Evolutionary conservation across 768 basidiomycete genomes (phyloP).

Genomic region (Mycena sanguinolenta): DNA sequence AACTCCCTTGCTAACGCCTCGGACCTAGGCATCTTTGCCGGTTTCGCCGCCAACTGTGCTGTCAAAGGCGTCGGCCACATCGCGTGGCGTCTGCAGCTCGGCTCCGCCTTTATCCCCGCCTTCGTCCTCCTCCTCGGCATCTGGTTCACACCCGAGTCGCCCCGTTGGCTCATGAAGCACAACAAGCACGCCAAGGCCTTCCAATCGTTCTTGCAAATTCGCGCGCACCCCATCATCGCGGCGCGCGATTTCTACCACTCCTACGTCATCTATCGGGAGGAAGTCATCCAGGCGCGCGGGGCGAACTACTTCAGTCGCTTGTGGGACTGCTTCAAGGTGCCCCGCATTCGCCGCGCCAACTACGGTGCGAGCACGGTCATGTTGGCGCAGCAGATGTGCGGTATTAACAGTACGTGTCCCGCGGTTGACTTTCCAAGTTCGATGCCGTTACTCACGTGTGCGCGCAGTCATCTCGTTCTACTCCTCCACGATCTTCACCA

Average conservation of each 20-base stretch:
- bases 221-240: conserved; percentile 79
- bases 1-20: background rate
- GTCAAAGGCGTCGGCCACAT: conserved; percentile 69
- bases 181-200: conserved; percentile 79
- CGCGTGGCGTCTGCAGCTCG: conserved; percentile 88
- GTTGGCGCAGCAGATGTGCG: conserved; percentile 39
- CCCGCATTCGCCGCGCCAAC: conserved; percentile 68
- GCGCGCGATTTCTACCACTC: conserved; percentile 69
- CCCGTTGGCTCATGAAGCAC: conserved; percentile 89
- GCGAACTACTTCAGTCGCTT: conserved; percentile 55
- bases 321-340: conserved; percentile 67
- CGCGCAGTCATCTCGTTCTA: conserved; percentile 54
- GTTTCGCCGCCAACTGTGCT: conserved; percentile 74
- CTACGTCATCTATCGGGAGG: conserved; percentile 46
- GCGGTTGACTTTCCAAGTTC: background rate
- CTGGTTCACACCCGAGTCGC: conserved; percentile 81
- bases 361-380: conserved; percentile 49
- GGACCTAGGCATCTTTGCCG: conserved; percentile 75
- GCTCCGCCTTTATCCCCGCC: conserved; percentile 76
- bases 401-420: conserved; percentile 45
- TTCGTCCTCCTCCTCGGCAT: conserved; percentile 60
- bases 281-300: conserved; percentile 57
- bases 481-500: conserved; percentile 52
- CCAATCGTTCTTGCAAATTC: conserved; percentile 73
- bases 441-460: background rate